Percentiles rank a stretch among this genome's conserved stretches.
Evolutionary conservation across 176 grass and related monocot genomes (phyloP).

Genomic region (Saccharum spontaneum): DNA sequence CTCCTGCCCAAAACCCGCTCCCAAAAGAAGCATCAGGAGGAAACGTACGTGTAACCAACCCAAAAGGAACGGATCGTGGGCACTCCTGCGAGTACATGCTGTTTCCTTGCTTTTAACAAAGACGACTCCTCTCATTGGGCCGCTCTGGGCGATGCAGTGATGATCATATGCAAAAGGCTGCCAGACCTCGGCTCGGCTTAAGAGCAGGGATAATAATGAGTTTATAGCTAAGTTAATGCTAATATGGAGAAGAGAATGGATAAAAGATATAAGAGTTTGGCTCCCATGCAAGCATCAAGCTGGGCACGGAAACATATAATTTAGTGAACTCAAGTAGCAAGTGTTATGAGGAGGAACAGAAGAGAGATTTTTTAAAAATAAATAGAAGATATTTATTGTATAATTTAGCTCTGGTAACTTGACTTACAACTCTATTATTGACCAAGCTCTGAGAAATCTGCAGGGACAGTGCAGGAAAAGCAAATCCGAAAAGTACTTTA

Average conservation of each 20-base stretch:
- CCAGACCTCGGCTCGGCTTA: background rate
- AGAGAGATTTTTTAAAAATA: no score
- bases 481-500: slow-evolving; percentile 42
- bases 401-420: no score
- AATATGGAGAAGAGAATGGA: no score
- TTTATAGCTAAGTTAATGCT: no score
- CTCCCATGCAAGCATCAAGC: no score
- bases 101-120: slow-evolving; percentile 22
- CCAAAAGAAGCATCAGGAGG: background rate
- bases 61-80: background rate
- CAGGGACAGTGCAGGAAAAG: slow-evolving; percentile 20
- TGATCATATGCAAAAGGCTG: slow-evolving; percentile 31
- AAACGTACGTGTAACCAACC: background rate
- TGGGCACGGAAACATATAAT: no score
- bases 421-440: no score
- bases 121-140: background rate
- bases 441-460: slow-evolving; percentile 3
- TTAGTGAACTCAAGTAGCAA: no score
- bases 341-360: no score
- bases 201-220: no score
- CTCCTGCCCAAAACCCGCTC: background rate
- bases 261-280: no score
- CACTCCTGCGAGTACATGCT: background rate
- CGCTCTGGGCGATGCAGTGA: background rate
- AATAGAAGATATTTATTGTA: no score